A percentile compares a stretch with the other conserved stretches of the same genome.
These are phyloP conservation scores for Funneliformis caledonium DNA, from an alignment of 371 early-diverging fungal genomes.

Conservation along the genomic window DNA sequence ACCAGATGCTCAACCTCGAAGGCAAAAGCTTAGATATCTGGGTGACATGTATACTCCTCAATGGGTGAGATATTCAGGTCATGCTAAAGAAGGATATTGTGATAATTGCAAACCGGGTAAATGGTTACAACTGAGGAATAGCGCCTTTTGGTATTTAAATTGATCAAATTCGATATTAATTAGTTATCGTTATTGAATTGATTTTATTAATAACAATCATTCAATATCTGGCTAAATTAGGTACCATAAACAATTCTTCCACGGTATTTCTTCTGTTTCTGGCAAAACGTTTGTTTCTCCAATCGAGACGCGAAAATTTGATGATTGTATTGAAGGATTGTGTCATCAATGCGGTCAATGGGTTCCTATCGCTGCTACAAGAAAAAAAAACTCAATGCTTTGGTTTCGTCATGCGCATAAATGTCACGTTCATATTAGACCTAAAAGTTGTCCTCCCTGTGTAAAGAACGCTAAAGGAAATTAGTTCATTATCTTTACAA, in stretches of 20 bases:
- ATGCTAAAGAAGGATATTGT: slow-evolving; percentile 87
- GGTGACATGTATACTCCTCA: slow-evolving; percentile 89
- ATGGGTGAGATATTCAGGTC: slow-evolving; percentile 83
- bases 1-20: slow-evolving; percentile 50
- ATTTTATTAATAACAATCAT: neutral
- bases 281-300: slow-evolving; percentile 81
- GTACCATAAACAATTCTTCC: slow-evolving; percentile 93
- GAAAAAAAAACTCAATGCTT: slow-evolving; percentile 77
- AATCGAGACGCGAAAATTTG: slow-evolving; percentile 70
- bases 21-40: slow-evolving; percentile 70
- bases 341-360: slow-evolving; percentile 89
- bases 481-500: neutral
- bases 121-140: slow-evolving; percentile 93
- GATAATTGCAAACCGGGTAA: slow-evolving; percentile 85
- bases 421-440: slow-evolving; percentile 89
- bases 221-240: slow-evolving; percentile 43
- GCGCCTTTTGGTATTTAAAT: slow-evolving; percentile 82
- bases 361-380: slow-evolving; percentile 80
- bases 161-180: slow-evolving; percentile 5
- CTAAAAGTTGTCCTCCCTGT: slow-evolving; percentile 50
- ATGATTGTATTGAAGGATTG: slow-evolving; percentile 79
- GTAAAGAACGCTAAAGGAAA: neutral
- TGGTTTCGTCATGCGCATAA: slow-evolving; percentile 95
- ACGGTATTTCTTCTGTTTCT: slow-evolving; percentile 92
- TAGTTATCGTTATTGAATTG: neutral